Base-by-base conservation (phyloP, 2,329 filamentous ascomycete species). In the Claviceps spartinae region DNA sequence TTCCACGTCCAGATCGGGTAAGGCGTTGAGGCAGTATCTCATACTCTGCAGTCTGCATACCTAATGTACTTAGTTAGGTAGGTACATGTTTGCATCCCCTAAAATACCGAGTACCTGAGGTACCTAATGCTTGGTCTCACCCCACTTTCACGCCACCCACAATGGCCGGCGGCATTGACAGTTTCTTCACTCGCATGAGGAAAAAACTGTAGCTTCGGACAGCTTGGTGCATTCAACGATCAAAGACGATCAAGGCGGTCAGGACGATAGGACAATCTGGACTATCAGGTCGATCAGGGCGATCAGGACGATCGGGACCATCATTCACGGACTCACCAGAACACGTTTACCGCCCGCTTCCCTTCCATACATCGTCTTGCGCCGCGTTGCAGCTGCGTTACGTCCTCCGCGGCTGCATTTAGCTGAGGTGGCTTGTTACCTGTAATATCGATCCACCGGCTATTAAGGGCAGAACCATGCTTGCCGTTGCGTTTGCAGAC, bases 401-500 rank as follows among this genome's bases (percentile, higher is more conserved):
- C 30, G 30, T 34, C 30, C 30, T 34, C 30, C 30, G 30, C 30
- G 30, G 30, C 30, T 34, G 30, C 9, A 34, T 34, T 34, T 34
- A 34, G 30, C 30, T 34, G 30, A 34, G 30, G 30, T 34, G 30
- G 30, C 30, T 34, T 34, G 9, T 34, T 34, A 34, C 30, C 30
- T 34, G 30, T 11, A 34, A 34, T 34, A 34, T 34, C 9, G 30
- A 34, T 34, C 30, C 30, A 34, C 30, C 30, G 30, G 20, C 22
- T 7, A 43, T 20, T 37, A 38, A 42, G 47, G 20, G 34, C 14
- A 48, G 34, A 34, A 24, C 34, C 51, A 53, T 55, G 54, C 51
- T 53, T 45, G 49, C 52, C 18, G 45, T n/a, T 46, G 50, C 49
- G 49, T 60, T 67, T 43, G 58, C 56, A 46, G 56, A 62, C 37